Percentiles rank a stretch among this genome's conserved stretches.
These are phyloP conservation scores for Boletus reticuloceps DNA, from an alignment of 768 basidiomycete species.

Conservation along the genomic window DNA sequence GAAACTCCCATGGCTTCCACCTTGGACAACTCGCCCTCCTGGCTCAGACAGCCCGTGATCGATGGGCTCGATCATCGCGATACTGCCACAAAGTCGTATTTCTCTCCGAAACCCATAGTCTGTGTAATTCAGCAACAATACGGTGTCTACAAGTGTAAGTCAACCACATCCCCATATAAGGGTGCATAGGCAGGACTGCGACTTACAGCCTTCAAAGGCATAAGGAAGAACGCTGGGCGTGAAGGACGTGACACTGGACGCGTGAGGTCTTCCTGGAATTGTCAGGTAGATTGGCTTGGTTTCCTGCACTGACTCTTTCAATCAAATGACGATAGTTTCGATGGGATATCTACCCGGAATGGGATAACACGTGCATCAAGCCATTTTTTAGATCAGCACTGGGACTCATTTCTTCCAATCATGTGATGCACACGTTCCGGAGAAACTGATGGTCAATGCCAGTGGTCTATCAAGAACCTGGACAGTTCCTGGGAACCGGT, in stretches of 20 bases:
- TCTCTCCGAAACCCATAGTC: slow-evolving; percentile 63
- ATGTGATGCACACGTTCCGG: too few species aligned
- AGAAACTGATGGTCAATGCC: too few species aligned
- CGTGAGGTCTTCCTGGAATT: slow-evolving; percentile 60
- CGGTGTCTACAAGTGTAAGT: slow-evolving; percentile 40
- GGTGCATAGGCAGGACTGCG: not conserved
- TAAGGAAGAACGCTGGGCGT: slow-evolving; percentile 40
- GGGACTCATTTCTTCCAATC: too few species aligned
- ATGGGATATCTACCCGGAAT: too few species aligned
- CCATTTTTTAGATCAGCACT: too few species aligned
- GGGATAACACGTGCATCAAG: too few species aligned
- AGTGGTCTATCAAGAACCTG: too few species aligned
- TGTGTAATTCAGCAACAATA: slow-evolving; percentile 67
- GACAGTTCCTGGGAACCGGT: too few species aligned
- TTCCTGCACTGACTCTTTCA: too few species aligned
- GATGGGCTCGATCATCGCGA: slow-evolving; percentile 52
- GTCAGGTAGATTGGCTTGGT: slow-evolving; percentile 47
- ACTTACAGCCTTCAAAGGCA: slow-evolving; percentile 61
- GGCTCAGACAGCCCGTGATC: slow-evolving; percentile 45
- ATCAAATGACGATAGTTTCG: too few species aligned
- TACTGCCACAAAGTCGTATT: slow-evolving; percentile 48
- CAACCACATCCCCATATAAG: not conserved
- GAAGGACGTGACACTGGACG: slow-evolving; percentile 46
- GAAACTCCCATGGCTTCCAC: slow-evolving; percentile 75
- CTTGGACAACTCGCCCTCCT: slow-evolving; percentile 54